phyloP scores from a whole-genome alignment of 768 basidiomycete species.

The Tephrocybe sp. region DNA sequence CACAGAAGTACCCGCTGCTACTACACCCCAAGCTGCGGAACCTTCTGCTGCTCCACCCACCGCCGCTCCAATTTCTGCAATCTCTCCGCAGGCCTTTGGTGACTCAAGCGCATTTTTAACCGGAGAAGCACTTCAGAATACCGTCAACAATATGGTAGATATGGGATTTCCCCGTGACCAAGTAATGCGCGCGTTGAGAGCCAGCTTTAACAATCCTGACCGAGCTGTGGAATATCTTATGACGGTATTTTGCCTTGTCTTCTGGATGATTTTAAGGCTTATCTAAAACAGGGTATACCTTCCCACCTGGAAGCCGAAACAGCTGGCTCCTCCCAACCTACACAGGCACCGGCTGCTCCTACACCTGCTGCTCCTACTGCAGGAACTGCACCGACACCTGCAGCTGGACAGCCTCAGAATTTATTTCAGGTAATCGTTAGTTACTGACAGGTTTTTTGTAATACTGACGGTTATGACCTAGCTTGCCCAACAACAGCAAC shows the following conservation, averaged over 20 bases:
- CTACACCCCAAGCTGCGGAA: conserved; percentile 23
- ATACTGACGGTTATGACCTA: conserved; percentile 23
- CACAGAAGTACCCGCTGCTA: conserved; percentile 20
- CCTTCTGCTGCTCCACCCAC: conserved; percentile 16
- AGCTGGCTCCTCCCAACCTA: conserved; percentile 29
- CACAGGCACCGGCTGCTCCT: conserved; percentile 35
- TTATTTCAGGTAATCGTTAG: conserved; percentile 69
- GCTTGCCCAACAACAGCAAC: conserved; percentile 74
- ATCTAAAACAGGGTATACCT: conserved; percentile 68
- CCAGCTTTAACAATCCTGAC: conserved; percentile 97
- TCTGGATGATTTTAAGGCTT: conserved; percentile 6
- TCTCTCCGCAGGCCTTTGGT: conserved; percentile 35
- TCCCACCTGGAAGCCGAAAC: conserved; percentile 57
- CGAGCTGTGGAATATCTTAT: conserved; percentile 98
- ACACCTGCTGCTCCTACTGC: conserved; percentile 33
- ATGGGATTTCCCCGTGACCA: conserved; percentile 94
- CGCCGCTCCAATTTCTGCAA: conserved; percentile 28
- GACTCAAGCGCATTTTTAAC: conserved; percentile 65
- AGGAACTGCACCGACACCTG: conserved; percentile 24
- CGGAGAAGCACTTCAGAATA: conserved; percentile 70
- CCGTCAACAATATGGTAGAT: conserved; percentile 81
- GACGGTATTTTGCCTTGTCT: conserved; percentile 52
- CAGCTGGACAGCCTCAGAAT: conserved; percentile 65
- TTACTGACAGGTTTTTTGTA: not conserved
- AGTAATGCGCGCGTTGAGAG: conserved; percentile 81